Evolutionary conservation across 2,329 filamentous ascomycete genomes (phyloP).

Genomic region (Trichoderma koningii): DNA sequence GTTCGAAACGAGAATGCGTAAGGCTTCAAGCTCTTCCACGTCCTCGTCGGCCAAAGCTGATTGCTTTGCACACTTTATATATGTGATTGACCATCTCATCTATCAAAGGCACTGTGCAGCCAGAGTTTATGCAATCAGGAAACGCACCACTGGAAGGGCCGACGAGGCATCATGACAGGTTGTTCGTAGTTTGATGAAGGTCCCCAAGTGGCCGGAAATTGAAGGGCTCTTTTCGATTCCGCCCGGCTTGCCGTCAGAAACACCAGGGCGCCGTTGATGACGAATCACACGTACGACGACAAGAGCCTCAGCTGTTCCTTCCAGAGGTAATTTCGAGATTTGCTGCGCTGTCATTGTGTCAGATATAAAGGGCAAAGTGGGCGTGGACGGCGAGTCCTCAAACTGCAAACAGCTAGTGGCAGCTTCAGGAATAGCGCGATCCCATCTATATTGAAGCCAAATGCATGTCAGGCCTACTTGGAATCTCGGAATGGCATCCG

Average conservation of each 20-base stretch:
- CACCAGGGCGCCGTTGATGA: background rate
- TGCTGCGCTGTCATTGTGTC: background rate
- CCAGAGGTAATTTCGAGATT: background rate
- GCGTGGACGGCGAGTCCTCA: too few species aligned
- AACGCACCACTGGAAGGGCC: too few species aligned
- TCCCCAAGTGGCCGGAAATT: too few species aligned
- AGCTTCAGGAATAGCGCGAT: background rate
- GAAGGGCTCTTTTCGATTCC: too few species aligned
- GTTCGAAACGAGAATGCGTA: background rate
- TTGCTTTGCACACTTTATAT: background rate
- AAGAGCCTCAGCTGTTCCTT: background rate
- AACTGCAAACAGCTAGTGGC: background rate
- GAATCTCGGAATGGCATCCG: constrained; percentile 15
- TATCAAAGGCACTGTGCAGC: too few species aligned
- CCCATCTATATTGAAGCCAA: background rate
- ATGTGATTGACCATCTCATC: too few species aligned
- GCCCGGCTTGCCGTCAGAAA: background rate
- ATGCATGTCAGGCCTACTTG: constrained; percentile 4
- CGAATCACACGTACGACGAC: background rate
- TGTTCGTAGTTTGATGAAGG: too few species aligned
- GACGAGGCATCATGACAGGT: too few species aligned
- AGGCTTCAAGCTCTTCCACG: background rate
- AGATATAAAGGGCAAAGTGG: constrained; percentile 5
- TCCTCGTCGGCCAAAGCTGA: too few species aligned
- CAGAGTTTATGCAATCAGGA: background rate